Percentiles rank a stretch among this genome's conserved stretches.
These are phyloP conservation scores for Aspergillus clavatus DNA, from an alignment of 2,329 filamentous ascomycete species.

Conservation along the genomic window DNA sequence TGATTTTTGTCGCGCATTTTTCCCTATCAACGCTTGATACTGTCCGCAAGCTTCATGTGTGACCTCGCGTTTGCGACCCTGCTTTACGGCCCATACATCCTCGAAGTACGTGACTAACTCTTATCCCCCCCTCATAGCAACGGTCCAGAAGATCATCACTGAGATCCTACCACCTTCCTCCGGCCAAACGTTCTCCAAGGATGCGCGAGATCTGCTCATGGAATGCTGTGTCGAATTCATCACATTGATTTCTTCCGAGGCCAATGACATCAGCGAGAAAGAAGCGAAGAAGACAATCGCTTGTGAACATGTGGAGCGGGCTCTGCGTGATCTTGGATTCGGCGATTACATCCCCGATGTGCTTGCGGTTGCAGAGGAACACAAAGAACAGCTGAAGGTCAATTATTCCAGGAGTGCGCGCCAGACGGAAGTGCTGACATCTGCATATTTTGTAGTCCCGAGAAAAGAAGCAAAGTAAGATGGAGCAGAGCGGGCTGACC, in stretches of 20 bases:
- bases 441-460: too few species aligned
- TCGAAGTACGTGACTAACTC: neutral
- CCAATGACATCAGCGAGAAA: slow-evolving; percentile 97
- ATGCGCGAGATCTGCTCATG: slow-evolving; percentile 89
- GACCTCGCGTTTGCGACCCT: too few species aligned
- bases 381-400: slow-evolving; percentile 93
- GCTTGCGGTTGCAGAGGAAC: slow-evolving; percentile 77
- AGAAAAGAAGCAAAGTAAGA: slow-evolving; percentile 96
- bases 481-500: slow-evolving; percentile 87
- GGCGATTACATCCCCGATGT: slow-evolving; percentile 87
- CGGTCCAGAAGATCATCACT: slow-evolving; percentile 78
- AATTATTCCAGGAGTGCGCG: too few species aligned
- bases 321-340: slow-evolving; percentile 87
- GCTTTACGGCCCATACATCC: neutral
- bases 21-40: neutral
- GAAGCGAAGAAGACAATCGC: slow-evolving; percentile 99
- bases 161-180: slow-evolving; percentile 78
- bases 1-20: neutral
- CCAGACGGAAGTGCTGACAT: too few species aligned
- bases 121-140: slow-evolving; percentile 44
- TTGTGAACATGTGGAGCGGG: slow-evolving; percentile 94
- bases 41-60: too few species aligned
- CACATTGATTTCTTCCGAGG: slow-evolving; percentile 95
- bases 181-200: slow-evolving; percentile 85
- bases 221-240: slow-evolving; percentile 99